Percentiles rank a stretch among this genome's conserved stretches.
Conservation (phyloP, 768 basidiomycete genomes). For the Suillus sp. region DNA sequence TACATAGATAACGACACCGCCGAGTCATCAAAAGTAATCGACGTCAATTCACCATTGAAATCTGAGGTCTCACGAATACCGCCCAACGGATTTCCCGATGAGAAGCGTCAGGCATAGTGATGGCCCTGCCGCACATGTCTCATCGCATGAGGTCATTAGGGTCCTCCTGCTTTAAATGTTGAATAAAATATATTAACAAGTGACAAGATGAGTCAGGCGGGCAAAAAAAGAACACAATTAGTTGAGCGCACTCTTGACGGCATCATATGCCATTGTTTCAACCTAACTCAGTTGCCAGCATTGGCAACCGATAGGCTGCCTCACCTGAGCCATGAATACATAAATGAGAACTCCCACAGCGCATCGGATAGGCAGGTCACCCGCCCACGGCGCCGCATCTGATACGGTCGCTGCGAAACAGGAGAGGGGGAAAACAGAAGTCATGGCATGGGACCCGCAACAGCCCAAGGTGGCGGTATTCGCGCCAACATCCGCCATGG, state of each 20-base stretch:
- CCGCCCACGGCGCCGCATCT: not conserved
- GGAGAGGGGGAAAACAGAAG: not conserved
- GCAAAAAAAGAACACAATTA: not conserved
- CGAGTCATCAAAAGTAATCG: not conserved
- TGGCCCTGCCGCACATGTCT: not conserved
- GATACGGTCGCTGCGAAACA: not conserved
- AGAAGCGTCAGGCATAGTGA: not conserved
- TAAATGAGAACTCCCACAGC: not conserved
- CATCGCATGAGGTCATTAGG: not conserved
- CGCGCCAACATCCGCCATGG: not conserved
- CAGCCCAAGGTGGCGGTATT: not conserved
- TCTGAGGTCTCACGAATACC: not conserved
- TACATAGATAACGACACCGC: not conserved
- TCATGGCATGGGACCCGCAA: not conserved
- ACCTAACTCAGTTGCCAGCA: not conserved
- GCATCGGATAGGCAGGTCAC: not conserved
- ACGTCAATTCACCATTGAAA: not conserved
- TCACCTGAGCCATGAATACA: not conserved
- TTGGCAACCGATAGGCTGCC: not conserved
- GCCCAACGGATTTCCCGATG: not conserved
- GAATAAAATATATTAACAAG: not conserved
- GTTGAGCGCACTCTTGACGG: not conserved
- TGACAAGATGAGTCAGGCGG: not conserved
- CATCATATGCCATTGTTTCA: not conserved
- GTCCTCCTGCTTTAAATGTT: not conserved